These are phyloP conservation scores for Dryadomyces sulphureus DNA, from an alignment of 2,329 filamentous ascomycete species.

Conservation along the genomic window DNA sequence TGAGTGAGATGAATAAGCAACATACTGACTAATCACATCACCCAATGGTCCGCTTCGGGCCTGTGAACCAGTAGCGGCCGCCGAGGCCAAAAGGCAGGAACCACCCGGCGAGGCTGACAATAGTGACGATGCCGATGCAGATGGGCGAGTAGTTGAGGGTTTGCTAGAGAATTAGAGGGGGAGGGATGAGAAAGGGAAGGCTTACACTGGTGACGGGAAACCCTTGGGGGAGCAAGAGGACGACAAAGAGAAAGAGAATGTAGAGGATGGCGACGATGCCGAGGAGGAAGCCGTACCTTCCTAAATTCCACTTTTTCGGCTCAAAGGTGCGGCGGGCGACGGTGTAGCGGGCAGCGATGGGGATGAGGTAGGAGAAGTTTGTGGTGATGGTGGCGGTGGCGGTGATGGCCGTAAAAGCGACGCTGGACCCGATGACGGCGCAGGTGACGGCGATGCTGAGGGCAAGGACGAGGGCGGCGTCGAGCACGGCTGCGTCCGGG, in stretches of 20 bases:
- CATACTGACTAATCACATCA: neutral
- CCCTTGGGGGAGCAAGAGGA: slow-evolving; percentile 21
- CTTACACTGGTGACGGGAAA: slow-evolving; percentile 19
- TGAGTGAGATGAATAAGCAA: too few species aligned
- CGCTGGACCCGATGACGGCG: slow-evolving; percentile 27
- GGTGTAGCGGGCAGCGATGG: slow-evolving; percentile 22
- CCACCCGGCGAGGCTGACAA: slow-evolving; percentile 21
- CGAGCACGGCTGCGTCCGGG: slow-evolving; percentile 18
- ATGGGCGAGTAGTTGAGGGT: slow-evolving; percentile 25
- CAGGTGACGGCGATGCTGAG: slow-evolving; percentile 23
- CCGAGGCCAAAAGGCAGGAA: slow-evolving; percentile 19
- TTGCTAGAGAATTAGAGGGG: slow-evolving; percentile 8
- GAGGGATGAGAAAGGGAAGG: too few species aligned
- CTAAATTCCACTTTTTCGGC: slow-evolving; percentile 21
- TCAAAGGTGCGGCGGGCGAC: slow-evolving; percentile 19
- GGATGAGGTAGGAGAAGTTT: slow-evolving; percentile 23
- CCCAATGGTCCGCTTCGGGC: slow-evolving; percentile 21
- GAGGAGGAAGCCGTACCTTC: slow-evolving; percentile 12
- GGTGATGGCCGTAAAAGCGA: slow-evolving; percentile 26
- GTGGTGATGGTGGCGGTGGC: slow-evolving; percentile 22
- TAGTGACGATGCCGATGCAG: slow-evolving; percentile 21
- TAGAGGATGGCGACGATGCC: slow-evolving; percentile 17
- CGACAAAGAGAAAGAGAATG: slow-evolving; percentile 20
- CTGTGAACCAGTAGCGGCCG: slow-evolving; percentile 21
- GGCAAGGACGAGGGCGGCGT: slow-evolving; percentile 14